These are phyloP conservation scores for Citrus reticulata DNA, from an alignment of 345 rosid species.

Conservation along the genomic window DNA sequence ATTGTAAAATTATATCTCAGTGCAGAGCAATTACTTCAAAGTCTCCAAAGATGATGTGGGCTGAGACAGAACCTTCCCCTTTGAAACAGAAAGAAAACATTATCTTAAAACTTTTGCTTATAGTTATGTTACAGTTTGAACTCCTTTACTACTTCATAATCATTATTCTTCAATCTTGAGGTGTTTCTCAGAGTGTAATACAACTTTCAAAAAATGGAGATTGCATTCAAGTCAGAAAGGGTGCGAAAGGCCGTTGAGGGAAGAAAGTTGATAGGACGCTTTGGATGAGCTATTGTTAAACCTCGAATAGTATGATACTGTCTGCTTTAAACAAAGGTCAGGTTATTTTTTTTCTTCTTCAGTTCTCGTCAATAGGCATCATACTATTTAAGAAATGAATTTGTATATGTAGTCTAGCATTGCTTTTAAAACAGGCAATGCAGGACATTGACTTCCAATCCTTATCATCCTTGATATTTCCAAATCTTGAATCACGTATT, in stretches of 20 bases:
- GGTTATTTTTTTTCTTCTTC: neutral
- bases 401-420: neutral
- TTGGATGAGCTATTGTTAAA: conserved; percentile 53
- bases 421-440: neutral
- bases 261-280: conserved; percentile 82
- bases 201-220: conserved; percentile 67
- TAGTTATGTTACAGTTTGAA: neutral
- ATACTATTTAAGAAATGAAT: neutral
- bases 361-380: neutral
- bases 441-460: neutral
- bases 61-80: neutral
- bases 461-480: neutral
- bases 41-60: neutral
- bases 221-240: conserved; percentile 57
- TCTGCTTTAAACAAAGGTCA: neutral
- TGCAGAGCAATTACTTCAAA: neutral
- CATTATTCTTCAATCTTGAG: neutral
- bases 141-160: neutral
- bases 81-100: neutral
- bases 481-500: neutral
- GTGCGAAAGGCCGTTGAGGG: conserved; percentile 78
- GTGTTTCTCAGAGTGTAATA: neutral
- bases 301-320: neutral
- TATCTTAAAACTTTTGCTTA: neutral
- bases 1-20: neutral